A percentile compares a stretch with the other conserved stretches of the same genome.
These are phyloP conservation scores for Aspergillus avenaceus DNA, from an alignment of 495 filamentous ascomycete genomes.

Conservation along the genomic window DNA sequence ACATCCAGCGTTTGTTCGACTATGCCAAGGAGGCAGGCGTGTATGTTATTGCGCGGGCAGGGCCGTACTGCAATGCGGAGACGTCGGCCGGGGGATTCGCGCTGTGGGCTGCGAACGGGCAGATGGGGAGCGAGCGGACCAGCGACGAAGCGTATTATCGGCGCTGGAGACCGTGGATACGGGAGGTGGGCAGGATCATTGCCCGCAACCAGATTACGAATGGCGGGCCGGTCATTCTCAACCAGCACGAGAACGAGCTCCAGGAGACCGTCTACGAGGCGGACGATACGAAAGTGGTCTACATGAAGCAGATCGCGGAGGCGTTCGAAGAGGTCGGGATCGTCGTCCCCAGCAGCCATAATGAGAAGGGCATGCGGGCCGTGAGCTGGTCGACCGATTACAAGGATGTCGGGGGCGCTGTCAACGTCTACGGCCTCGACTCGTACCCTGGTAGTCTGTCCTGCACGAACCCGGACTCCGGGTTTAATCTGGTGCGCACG, in stretches of 20 bases:
- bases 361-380: slow-evolving; percentile 50
- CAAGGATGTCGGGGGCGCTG: slow-evolving; percentile 48
- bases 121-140: slow-evolving; percentile 41
- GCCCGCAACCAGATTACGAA: slow-evolving; percentile 47
- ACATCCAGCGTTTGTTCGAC: slow-evolving; percentile 50
- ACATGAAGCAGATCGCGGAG: slow-evolving; percentile 40
- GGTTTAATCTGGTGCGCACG: slow-evolving; percentile 45
- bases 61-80: slow-evolving; percentile 57
- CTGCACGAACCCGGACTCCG: slow-evolving; percentile 44
- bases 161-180: slow-evolving; percentile 9
- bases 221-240: slow-evolving; percentile 49
- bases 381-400: slow-evolving; percentile 54
- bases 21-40: slow-evolving; percentile 53
- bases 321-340: slow-evolving; percentile 44
- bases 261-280: slow-evolving; percentile 1
- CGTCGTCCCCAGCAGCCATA: slow-evolving; percentile 47
- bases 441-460: slow-evolving; percentile 51
- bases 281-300: slow-evolving; percentile 1
- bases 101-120: slow-evolving; percentile 49
- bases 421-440: slow-evolving; percentile 54
- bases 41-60: slow-evolving; percentile 55
- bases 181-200: slow-evolving; percentile 42
- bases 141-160: slow-evolving; percentile 38
- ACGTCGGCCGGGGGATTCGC: slow-evolving; percentile 47
- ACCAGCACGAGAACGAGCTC: slow-evolving; percentile 53